A percentile compares a stretch with the other conserved stretches of the same genome.
These are phyloP conservation scores for Penstemon eatonii DNA, from an alignment of 257 asterid genomes.

Conservation along the genomic window DNA sequence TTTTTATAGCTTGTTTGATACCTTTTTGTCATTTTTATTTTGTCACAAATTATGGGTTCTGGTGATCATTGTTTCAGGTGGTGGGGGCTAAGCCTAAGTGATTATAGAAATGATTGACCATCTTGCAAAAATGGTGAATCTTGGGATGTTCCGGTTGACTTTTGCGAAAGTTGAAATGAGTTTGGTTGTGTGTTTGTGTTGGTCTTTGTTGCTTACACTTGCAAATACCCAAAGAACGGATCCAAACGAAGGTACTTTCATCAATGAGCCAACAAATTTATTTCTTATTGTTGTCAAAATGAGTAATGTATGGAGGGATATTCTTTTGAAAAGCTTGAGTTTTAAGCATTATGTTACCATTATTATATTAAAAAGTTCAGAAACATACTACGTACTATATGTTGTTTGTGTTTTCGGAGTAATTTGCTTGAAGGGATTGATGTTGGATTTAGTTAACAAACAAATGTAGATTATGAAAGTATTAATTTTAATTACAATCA, in stretches of 20 bases:
- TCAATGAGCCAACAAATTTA: too few relatives aligned
- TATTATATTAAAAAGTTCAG: too few relatives aligned
- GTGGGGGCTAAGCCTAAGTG: constrained; percentile 14
- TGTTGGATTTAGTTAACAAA: too few relatives aligned
- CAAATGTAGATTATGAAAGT: too few relatives aligned
- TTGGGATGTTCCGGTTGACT: constrained; percentile 32
- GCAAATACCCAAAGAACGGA: constrained; percentile 53
- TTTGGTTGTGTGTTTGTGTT: constrained; percentile 44
- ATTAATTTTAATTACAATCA: neutral
- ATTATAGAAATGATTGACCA: constrained; percentile 29
- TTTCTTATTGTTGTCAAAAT: too few relatives aligned
- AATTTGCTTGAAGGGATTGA: neutral
- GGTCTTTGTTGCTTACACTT: constrained; percentile 39
- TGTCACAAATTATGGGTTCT: constrained; percentile 9
- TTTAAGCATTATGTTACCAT: too few relatives aligned
- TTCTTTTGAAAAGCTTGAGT: too few relatives aligned
- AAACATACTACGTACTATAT: neutral
- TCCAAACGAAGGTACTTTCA: constrained; percentile 63
- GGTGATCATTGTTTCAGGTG: constrained; percentile 30
- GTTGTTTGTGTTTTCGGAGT: neutral
- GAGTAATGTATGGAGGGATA: too few relatives aligned
- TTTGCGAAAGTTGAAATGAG: constrained; percentile 28
- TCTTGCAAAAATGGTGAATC: constrained; percentile 30
- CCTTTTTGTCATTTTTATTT: neutral
- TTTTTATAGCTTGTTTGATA: neutral